phyloP scores from a whole-genome alignment of 2,329 filamentous ascomycete species.

The Cladosporium sp. region DNA sequence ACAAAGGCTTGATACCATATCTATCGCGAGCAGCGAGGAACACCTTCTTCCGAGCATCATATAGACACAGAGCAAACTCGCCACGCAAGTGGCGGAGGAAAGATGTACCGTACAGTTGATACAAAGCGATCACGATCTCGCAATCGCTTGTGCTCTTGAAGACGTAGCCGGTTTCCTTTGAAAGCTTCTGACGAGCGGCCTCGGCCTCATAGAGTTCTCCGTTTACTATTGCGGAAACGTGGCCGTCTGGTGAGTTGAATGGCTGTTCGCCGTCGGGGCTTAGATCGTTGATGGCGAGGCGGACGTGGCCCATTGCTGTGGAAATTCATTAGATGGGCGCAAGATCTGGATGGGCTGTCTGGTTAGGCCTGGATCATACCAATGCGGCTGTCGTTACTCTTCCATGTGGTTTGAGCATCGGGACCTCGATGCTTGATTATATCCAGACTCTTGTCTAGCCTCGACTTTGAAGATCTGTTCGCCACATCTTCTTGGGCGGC shows the following conservation, averaged over 20 bases:
- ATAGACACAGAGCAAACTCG: slow-evolving; percentile 51
- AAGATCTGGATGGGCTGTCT: not conserved
- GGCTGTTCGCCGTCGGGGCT: slow-evolving; percentile 43
- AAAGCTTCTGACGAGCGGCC: slow-evolving; percentile 34
- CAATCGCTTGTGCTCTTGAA: slow-evolving; percentile 47
- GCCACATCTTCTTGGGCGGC: not conserved
- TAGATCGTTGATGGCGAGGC: slow-evolving; percentile 49
- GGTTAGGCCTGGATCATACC: slow-evolving; percentile 25
- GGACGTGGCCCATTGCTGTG: slow-evolving; percentile 42
- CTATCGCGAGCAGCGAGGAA: slow-evolving; percentile 49
- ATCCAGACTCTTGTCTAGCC: slow-evolving; percentile 31
- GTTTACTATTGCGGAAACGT: slow-evolving; percentile 51
- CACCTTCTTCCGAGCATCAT: slow-evolving; percentile 39
- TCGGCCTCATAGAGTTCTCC: slow-evolving; percentile 54
- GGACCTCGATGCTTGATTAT: slow-evolving; percentile 41
- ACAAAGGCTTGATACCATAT: slow-evolving; percentile 53
- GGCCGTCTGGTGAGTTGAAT: slow-evolving; percentile 14
- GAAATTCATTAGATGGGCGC: not conserved
- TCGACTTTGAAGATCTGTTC: not conserved
- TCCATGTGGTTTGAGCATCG: slow-evolving; percentile 39
- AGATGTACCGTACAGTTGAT: slow-evolving; percentile 42
- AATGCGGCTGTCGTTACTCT: slow-evolving; percentile 36
- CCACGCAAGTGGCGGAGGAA: slow-evolving; percentile 45
- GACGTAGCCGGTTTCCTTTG: slow-evolving; percentile 20
- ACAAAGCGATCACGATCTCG: slow-evolving; percentile 49